Evolutionary conservation across 192 early-diverging fungal species (phyloP).

Genomic region (Tieghemiomyces parasiticus): DNA sequence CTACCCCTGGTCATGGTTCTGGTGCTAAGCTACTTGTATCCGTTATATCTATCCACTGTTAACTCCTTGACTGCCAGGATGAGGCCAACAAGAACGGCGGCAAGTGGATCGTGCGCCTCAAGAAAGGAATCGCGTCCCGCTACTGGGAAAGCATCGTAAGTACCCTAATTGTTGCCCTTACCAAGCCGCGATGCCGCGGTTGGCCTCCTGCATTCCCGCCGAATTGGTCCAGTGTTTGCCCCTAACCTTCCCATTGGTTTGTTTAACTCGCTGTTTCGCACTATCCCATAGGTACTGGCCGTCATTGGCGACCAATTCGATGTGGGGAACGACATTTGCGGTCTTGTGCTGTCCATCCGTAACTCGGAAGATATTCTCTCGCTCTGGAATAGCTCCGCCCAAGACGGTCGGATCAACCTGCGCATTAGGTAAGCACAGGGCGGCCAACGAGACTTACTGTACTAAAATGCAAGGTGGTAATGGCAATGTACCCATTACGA

Average conservation of each 20-base stretch:
- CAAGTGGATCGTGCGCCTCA: slow-evolving; percentile 89
- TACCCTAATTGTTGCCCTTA: background rate
- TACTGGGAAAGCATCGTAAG: slow-evolving; percentile 83
- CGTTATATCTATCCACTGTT: too few relatives aligned
- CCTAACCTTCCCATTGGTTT: too few relatives aligned
- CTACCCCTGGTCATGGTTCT: too few relatives aligned
- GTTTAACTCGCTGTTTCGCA: too few relatives aligned
- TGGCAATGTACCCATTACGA: too few relatives aligned
- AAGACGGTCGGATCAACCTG: slow-evolving; percentile 65
- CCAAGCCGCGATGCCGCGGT: too few relatives aligned
- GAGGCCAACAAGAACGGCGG: slow-evolving; percentile 70
- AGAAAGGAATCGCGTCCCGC: slow-evolving; percentile 79
- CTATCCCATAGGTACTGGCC: slow-evolving; percentile 35
- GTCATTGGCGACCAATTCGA: slow-evolving; percentile 86
- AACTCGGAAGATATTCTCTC: slow-evolving; percentile 89
- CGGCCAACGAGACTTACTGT: background rate
- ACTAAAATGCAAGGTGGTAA: background rate
- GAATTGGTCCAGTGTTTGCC: too few relatives aligned
- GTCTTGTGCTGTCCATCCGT: slow-evolving; percentile 83
- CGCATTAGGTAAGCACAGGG: slow-evolving; percentile 48
- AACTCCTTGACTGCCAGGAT: too few relatives aligned
- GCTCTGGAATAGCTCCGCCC: slow-evolving; percentile 82
- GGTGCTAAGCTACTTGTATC: too few relatives aligned
- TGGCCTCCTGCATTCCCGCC: too few relatives aligned
- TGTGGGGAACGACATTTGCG: slow-evolving; percentile 78